Evolutionary conservation across 2,329 filamentous ascomycete species (phyloP), one percentile per base, ranked within the genome.

Genomic region (Aspergillus hortae): DNA sequence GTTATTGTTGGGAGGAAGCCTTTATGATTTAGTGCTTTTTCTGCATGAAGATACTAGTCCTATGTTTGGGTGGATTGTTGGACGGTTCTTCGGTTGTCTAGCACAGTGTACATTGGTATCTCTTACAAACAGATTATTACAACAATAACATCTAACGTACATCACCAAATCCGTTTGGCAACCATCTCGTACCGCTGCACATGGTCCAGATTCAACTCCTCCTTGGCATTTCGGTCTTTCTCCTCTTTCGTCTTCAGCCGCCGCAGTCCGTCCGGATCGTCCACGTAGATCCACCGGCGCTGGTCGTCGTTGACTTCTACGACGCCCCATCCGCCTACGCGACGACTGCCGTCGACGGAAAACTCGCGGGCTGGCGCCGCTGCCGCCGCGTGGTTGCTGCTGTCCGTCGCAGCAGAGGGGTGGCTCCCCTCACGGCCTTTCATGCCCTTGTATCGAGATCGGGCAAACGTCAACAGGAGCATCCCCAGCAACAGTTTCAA

Each of bases 91-190:
- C 23, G 40, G 40, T n/a, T 43, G 5, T 15, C 14, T 19, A 19
- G 19, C 19, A 19, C 19, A 19, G 19, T 19, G 32, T 43, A 19
- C 40, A 43, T 21, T 43, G 40, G 45, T 47, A 47, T 32, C 27
- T 19, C 27, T n/a, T 14, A 45, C 9, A 15, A 35, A 14, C 40
- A 43, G 15, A 38, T 38, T 38, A 38, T 17, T 38, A 35, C 21
- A 41, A 42, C 6, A 19, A 44, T 15, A 35, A 44, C 17, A 36
- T 14, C 4, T 33, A 12, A 41, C 30, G 19, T 25, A 44, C 17
- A 52, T 70, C 61, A 97, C 94, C 94, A 99, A 62, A 99, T 99
- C 67, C 94, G 82, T 80, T 96, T 97, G 0, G 90, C 90, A 62
- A 91, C 87, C 94, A 97, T 96, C 67, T 91, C 90, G 74, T 96